Evolutionary conservation across 352 stramenopile species (phyloP), one percentile per base, ranked within the genome.

Genomic region (Globisporangium spiculum): DNA sequence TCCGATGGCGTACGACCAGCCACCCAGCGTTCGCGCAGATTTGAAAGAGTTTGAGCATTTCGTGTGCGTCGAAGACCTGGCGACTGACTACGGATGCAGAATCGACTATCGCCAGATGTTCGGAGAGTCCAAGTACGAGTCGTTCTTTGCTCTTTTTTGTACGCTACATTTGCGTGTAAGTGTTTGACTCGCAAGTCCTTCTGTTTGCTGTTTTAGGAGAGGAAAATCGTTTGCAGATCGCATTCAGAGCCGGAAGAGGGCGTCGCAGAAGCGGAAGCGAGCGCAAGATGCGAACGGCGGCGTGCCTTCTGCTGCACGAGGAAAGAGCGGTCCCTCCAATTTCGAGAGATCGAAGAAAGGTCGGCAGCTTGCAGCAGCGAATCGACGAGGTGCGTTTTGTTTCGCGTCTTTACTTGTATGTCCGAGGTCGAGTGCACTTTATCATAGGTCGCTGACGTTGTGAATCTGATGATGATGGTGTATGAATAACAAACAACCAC

Each of bases 71-170:
- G 84, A 90, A 63, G 84, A 92, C 57, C 60, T 87, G 38, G 60
- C 60, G 7, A 34, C 50, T 0, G 82, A 92, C 63, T 85, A 83
- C 41, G 70, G 72, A n/a, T 91, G 84, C 63, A 71, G 78, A 50
- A 82, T 92, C 65, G 80, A 90, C 53, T 92, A 90, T 65, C 77
- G 58, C n/a, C 77, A 76, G 53, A 90, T 92, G 82, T 92, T 92
- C 58, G 79, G 78, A 6, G 84, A 87, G 9, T 81, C 83, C 54
- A 85, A 81, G 84, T 91, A 60, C 32, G 63, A 63, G 20, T 30
- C 16, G n/a, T 59, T 34, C n/a, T 16, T 57, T 8, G 27, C 27
- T 30, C 27, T 30, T 30, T 30, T 30, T 30, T 3, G 3, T 30
- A 30, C 3, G 27, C 27, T 30, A 30, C 27, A 30, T 30, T 30